Evolutionary conservation across 805 yeast genomes (phyloP).

Genomic region (Candida sithepensis): DNA sequence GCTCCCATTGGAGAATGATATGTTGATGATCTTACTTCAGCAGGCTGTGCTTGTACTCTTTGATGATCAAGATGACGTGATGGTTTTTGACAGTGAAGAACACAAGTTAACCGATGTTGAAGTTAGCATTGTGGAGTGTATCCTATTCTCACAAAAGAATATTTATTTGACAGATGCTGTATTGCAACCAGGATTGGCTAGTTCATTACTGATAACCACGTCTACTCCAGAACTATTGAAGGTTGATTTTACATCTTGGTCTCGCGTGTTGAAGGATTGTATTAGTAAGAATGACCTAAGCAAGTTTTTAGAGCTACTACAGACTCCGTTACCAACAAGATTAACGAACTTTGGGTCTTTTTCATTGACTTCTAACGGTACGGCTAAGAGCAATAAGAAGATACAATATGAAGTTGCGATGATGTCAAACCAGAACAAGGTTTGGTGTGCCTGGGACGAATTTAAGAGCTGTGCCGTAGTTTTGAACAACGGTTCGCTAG

Average conservation of each 20-base stretch:
- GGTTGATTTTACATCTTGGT: constrained; percentile 30
- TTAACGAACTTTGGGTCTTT: constrained; percentile 16
- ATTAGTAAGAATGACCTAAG: constrained; percentile 17
- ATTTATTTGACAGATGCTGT: constrained; percentile 10
- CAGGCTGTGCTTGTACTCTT: constrained; percentile 19
- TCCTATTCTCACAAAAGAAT: constrained; percentile 4
- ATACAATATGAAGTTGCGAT: constrained; percentile 5
- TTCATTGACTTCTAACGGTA: constrained; percentile 4
- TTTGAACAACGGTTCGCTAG: constrained; percentile 2
- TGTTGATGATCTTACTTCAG: constrained; percentile 21
- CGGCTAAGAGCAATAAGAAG: too few relatives aligned
- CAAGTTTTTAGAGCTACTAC: constrained; percentile 12
- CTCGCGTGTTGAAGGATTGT: constrained; percentile 11
- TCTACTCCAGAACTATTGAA: constrained; percentile 20
- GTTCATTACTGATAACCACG: constrained; percentile 18
- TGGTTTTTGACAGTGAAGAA: constrained; percentile 22
- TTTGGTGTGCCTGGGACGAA: constrained; percentile 26
- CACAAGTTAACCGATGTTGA: constrained; percentile 1
- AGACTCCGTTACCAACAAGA: constrained; percentile 20
- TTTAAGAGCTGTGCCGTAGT: constrained; percentile 16
- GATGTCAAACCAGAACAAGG: constrained; percentile 14
- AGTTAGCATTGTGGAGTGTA: constrained; percentile 13
- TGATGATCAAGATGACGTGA: constrained; percentile 20
- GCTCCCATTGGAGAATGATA: constrained; percentile 23
- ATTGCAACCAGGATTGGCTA: constrained; percentile 19